Percentiles rank a stretch among this genome's conserved stretches.
Evolutionary conservation across 805 yeast genomes (phyloP).

Genomic region (Yarrowia sp.): DNA sequence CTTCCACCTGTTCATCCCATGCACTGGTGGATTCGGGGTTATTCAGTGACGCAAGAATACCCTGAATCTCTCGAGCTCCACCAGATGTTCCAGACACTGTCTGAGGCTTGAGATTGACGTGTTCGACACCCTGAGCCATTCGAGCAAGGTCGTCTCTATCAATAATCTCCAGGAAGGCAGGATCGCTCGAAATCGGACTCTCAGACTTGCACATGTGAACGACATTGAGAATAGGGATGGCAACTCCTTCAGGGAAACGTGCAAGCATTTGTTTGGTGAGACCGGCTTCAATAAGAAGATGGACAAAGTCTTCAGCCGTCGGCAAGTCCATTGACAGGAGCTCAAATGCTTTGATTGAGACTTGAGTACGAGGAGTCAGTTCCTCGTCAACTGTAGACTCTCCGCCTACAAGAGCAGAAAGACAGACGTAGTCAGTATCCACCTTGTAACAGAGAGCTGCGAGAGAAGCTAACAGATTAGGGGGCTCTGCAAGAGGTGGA

Average conservation of each 20-base stretch:
- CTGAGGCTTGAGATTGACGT: conserved; percentile 38
- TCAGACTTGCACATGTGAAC: conserved; percentile 53
- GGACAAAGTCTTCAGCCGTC: conserved; percentile 62
- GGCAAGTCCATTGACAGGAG: conserved; percentile 56
- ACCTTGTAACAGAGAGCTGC: conserved; percentile 55
- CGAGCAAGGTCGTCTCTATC: conserved; percentile 68
- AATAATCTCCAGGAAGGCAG: conserved; percentile 59
- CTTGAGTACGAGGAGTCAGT: conserved; percentile 39
- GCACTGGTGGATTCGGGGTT: conserved; percentile 60
- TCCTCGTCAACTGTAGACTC: conserved; percentile 44
- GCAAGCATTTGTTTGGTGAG: conserved; percentile 60
- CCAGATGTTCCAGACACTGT: conserved; percentile 35
- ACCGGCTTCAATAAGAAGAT: conserved; percentile 64
- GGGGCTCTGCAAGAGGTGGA: conserved; percentile 17
- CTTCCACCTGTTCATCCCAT: conserved; percentile 76
- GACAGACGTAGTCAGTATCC: conserved; percentile 66
- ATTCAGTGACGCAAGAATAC: conserved; percentile 52
- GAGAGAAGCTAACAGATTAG: conserved; percentile 16
- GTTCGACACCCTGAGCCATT: conserved; percentile 42
- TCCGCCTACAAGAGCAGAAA: conserved; percentile 71
- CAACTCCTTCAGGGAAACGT: conserved; percentile 75
- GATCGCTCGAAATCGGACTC: conserved; percentile 47
- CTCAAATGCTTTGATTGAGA: conserved; percentile 40
- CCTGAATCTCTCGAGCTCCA: conserved; percentile 53
- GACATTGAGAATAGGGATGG: conserved; percentile 65